phyloP scores from a whole-genome alignment of 1,284 basidiomycete genomes.

The Malassezia globosa region DNA sequence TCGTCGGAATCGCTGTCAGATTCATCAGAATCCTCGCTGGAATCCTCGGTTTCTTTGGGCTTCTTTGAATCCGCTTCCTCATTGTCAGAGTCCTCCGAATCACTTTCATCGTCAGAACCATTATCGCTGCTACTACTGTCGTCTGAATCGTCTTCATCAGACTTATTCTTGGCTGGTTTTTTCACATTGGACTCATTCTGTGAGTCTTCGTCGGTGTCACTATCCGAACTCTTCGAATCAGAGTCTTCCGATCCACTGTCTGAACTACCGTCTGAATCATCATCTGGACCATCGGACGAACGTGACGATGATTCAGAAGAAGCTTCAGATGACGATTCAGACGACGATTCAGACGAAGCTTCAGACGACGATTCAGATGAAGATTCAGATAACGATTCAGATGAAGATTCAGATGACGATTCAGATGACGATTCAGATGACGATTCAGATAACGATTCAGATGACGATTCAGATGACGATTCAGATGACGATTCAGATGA shows the following conservation, averaged over 20 bases:
- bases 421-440: too few relatives aligned
- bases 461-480: too few relatives aligned
- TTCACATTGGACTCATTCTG: background rate
- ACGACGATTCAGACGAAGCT: background rate
- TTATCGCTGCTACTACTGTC: background rate
- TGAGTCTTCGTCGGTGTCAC: slow-evolving; percentile 16
- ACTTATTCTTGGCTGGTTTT: background rate
- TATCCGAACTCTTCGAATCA: slow-evolving; percentile 2
- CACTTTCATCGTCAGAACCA: slow-evolving; percentile 17
- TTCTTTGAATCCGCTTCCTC: slow-evolving; percentile 15
- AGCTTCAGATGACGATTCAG: background rate
- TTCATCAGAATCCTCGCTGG: slow-evolving; percentile 3
- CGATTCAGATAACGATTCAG: too few relatives aligned
- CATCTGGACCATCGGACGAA: background rate
- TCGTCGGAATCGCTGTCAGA: slow-evolving; percentile 7
- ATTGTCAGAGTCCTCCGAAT: slow-evolving; percentile 1
- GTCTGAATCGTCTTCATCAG: slow-evolving; percentile 9
- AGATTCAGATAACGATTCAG: too few relatives aligned
- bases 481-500: too few relatives aligned
- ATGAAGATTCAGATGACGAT: too few relatives aligned
- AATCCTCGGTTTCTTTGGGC: slow-evolving; percentile 7
- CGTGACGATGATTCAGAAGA: background rate
- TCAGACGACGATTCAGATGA: too few relatives aligned
- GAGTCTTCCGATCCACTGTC: background rate
- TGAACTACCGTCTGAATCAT: background rate